phyloP scores from a whole-genome alignment of 2,329 filamentous ascomycete genomes.

The Colletotrichum truncatum region DNA sequence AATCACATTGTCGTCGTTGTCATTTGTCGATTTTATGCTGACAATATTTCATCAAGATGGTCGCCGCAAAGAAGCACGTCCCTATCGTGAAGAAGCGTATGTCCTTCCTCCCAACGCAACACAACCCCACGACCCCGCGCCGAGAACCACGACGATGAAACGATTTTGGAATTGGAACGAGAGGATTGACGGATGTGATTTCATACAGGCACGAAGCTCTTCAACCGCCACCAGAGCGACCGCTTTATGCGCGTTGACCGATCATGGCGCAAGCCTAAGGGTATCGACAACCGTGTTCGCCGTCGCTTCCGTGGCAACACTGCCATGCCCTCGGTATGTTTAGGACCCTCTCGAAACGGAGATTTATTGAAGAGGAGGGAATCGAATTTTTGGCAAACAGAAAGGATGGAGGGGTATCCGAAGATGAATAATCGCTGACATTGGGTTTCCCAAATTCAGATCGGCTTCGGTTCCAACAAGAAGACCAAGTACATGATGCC shows the following conservation, averaged over 20 bases:
- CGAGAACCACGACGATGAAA: conserved; percentile 12
- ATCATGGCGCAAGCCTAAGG: conserved; percentile 99
- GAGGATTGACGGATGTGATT: conserved; percentile 47
- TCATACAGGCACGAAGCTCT: conserved; percentile 84
- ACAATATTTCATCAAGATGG: conserved; percentile 74
- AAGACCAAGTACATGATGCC: conserved; percentile 99
- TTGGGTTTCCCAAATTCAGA: conserved; percentile 62
- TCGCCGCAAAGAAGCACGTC: conserved; percentile 98
- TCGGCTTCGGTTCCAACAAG: conserved; percentile 99
- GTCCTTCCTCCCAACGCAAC: conserved; percentile 52
- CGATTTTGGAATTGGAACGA: conserved; percentile 24
- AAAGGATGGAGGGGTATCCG: neutral
- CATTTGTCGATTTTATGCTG: conserved; percentile 36
- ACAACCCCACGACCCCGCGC: conserved; percentile 25
- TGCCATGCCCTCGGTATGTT: conserved; percentile 96
- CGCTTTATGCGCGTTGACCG: conserved; percentile 91
- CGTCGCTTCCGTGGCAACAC: conserved; percentile 96
- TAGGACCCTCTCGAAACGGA: conserved; percentile 25
- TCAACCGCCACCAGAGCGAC: conserved; percentile 98
- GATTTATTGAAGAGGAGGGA: conserved; percentile 11
- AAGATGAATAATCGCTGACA: conserved; percentile 12
- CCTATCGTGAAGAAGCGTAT: conserved; percentile 99
- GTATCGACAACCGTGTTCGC: conserved; percentile 98
- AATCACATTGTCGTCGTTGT: conserved; percentile 8
- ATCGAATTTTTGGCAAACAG: neutral